Percentiles rank a stretch among this genome's conserved stretches.
phyloP scores from a whole-genome alignment of 2,329 filamentous ascomycete genomes.

The Aspergillus brasiliensis region DNA sequence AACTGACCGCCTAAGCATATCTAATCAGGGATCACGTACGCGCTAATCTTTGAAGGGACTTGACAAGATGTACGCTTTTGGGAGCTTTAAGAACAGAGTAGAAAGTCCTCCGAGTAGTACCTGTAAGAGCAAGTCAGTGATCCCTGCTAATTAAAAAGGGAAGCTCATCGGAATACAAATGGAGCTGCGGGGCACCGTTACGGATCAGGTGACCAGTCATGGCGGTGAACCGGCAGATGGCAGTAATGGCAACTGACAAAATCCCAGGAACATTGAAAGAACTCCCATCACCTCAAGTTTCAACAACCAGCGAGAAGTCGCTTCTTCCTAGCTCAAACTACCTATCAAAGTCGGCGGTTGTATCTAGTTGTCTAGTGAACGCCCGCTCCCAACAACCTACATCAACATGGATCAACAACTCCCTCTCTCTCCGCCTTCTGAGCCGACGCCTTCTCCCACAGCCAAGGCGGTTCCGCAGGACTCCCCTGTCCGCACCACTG shows the following conservation, averaged over 20 bases:
- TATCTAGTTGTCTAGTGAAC: background rate
- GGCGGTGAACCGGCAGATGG: constrained; percentile 2
- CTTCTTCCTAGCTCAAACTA: background rate
- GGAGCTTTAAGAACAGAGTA: background rate
- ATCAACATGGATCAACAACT: constrained; percentile 17
- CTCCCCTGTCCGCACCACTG: constrained; percentile 38
- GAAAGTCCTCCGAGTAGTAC: background rate
- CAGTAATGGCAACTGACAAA: constrained; percentile 3
- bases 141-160: too few relatives aligned
- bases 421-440: constrained; percentile 40
- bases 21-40: background rate
- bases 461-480: constrained; percentile 34
- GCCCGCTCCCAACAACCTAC: background rate
- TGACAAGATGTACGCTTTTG: background rate
- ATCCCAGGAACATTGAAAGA: background rate
- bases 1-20: background rate
- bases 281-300: background rate
- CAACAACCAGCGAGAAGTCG: background rate
- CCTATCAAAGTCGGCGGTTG: background rate
- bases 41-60: background rate
- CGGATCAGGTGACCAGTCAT: background rate
- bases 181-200: background rate
- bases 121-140: background rate
- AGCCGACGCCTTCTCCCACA: constrained; percentile 24
- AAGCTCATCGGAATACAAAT: background rate